Conservation (phyloP, 768 basidiomycete genomes). For the Lentinula raphanica region DNA sequence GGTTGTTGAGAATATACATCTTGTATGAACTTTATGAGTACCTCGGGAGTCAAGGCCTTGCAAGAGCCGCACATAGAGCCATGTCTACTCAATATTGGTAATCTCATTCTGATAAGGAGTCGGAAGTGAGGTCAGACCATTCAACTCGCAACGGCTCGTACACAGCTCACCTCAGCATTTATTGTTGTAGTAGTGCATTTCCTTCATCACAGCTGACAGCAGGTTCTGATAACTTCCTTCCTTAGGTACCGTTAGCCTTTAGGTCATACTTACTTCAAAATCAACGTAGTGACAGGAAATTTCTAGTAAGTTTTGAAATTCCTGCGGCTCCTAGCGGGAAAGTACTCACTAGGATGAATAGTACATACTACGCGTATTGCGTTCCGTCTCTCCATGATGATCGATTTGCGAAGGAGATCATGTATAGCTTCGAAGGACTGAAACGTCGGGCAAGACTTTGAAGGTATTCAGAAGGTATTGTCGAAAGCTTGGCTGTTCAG, state of each 20-base stretch:
- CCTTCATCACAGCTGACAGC: not conserved
- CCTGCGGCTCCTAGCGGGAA: too few species aligned
- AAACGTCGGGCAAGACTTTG: too few species aligned
- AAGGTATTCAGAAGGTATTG: too few species aligned
- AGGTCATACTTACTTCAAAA: not conserved
- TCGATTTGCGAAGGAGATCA: too few species aligned
- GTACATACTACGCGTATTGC: not conserved
- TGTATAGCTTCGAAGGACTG: too few species aligned
- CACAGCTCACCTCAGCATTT: not conserved
- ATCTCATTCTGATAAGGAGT: not conserved
- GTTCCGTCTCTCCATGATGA: not conserved
- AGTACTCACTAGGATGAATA: not conserved
- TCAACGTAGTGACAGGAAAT: too few species aligned
- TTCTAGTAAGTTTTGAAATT: too few species aligned
- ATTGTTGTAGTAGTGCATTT: not conserved
- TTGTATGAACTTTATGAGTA: not conserved
- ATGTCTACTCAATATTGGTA: not conserved
- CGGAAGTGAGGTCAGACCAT: not conserved
- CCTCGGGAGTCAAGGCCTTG: not conserved
- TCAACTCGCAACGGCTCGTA: not conserved
- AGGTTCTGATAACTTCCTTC: not conserved
- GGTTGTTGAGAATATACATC: not conserved
- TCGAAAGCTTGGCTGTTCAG: too few species aligned
- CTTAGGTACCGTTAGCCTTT: not conserved
- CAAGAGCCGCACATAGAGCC: not conserved